These are phyloP conservation scores for Mortierella sp. DNA, from an alignment of 371 early-diverging fungal species.

Conservation along the genomic window DNA sequence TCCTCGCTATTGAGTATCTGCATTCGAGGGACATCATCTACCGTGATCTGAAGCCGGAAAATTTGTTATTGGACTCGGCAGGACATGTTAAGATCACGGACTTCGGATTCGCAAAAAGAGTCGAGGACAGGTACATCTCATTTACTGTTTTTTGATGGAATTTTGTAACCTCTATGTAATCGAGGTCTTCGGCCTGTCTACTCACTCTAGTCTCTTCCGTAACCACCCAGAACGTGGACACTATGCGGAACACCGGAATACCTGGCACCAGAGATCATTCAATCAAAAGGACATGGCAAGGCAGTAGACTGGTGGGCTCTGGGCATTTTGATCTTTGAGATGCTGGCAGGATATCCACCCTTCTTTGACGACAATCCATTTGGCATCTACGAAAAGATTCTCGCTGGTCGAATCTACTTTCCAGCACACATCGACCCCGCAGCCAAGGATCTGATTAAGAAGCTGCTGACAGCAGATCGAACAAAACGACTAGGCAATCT, in stretches of 20 bases:
- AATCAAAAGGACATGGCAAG: slow-evolving; percentile 95
- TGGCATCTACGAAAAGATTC: slow-evolving; percentile 95
- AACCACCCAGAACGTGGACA: slow-evolving; percentile 84
- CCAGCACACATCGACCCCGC: slow-evolving; percentile 91
- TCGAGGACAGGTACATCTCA: slow-evolving; percentile 69
- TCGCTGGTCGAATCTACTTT: slow-evolving; percentile 88
- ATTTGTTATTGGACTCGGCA: slow-evolving; percentile 86
- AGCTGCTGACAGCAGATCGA: slow-evolving; percentile 90
- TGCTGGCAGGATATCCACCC: slow-evolving; percentile 95
- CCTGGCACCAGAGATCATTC: slow-evolving; percentile 98
- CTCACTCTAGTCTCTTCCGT: slow-evolving; percentile 4
- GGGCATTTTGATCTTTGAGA: slow-evolving; percentile 97
- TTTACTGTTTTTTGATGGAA: no score
- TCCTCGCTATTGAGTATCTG: slow-evolving; percentile 89
- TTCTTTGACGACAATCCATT: slow-evolving; percentile 96
- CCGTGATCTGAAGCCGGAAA: slow-evolving; percentile 97
- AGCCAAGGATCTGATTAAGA: slow-evolving; percentile 94
- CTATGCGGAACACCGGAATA: slow-evolving; percentile 99
- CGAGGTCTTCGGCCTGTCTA: no score
- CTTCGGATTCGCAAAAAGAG: slow-evolving; percentile 98
- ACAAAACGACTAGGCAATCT: slow-evolving; percentile 94
- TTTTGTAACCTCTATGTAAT: background rate
- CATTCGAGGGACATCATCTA: slow-evolving; percentile 95
- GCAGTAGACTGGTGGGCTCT: slow-evolving; percentile 99
- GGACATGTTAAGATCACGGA: slow-evolving; percentile 99